These are phyloP conservation scores for Phaeoacremonium minimum DNA, from an alignment of 2,329 filamentous ascomycete genomes.

Conservation along the genomic window DNA sequence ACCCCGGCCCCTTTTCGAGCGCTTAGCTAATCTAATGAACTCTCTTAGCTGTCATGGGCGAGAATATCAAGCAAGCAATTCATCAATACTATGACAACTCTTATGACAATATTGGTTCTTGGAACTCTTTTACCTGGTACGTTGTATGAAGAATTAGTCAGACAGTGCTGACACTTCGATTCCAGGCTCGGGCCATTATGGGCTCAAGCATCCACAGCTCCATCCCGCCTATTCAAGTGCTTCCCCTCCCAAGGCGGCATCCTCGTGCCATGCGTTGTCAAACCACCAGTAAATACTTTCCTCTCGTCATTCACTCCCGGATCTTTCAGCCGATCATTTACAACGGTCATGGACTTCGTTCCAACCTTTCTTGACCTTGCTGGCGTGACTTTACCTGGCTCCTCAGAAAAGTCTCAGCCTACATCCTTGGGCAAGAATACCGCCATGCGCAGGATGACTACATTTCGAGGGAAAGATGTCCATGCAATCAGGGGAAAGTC, in stretches of 20 bases:
- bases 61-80: constrained; percentile 21
- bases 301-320: constrained; percentile 1
- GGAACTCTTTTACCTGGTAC: constrained; percentile 28
- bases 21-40: no score
- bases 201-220: no score
- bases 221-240: constrained; percentile 18
- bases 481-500: no score
- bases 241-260: constrained; percentile 20
- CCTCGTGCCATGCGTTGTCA: constrained; percentile 16
- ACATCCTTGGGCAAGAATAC: no score
- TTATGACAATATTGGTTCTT: constrained; percentile 26
- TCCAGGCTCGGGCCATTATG: no score
- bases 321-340: constrained; percentile 14
- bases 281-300: constrained; percentile 8
- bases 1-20: no score
- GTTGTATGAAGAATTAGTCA: no score
- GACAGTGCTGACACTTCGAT: no score
- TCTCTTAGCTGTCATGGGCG: constrained; percentile 20
- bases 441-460: no score
- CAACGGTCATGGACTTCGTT: constrained; percentile 13
- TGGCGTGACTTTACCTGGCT: constrained; percentile 5
- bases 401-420: background rate
- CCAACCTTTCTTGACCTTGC: constrained; percentile 13
- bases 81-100: constrained; percentile 23
- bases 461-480: no score